A percentile compares a stretch with the other conserved stretches of the same genome.
These are phyloP conservation scores for Verticillium longisporum DNA, from an alignment of 2,329 filamentous ascomycete genomes.

Conservation along the genomic window DNA sequence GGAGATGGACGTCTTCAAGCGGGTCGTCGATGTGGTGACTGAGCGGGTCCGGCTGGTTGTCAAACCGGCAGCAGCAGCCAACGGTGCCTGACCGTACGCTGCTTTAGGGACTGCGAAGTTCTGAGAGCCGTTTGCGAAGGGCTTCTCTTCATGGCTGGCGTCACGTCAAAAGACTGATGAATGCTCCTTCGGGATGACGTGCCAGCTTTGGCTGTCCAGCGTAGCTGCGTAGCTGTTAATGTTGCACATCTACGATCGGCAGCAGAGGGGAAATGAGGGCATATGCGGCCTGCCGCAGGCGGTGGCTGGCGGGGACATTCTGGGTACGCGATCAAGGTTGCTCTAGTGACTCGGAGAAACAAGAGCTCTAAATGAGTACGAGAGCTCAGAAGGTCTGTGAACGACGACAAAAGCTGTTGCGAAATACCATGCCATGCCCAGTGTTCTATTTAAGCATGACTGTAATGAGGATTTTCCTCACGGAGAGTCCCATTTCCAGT, in stretches of 20 bases:
- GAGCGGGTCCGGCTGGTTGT: slow-evolving; percentile 37
- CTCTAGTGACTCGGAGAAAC: neutral
- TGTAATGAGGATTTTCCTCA: neutral
- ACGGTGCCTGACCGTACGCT: neutral
- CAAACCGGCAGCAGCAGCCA: neutral
- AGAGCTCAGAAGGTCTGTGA: neutral
- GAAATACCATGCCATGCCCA: neutral
- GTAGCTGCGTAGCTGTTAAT: neutral
- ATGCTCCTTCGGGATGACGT: no score
- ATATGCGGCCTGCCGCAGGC: neutral
- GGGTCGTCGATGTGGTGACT: slow-evolving; percentile 64
- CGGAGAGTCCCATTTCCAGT: neutral
- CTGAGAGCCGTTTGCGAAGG: neutral
- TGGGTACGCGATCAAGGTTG: no score
- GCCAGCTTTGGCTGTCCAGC: no score
- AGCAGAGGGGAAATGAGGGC: neutral
- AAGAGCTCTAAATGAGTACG: neutral
- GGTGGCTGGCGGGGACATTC: no score
- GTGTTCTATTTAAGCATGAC: neutral
- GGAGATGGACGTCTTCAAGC: slow-evolving; percentile 83
- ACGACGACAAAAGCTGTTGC: neutral
- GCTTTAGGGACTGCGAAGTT: neutral
- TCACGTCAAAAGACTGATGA: no score
- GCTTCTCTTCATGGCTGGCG: no score
- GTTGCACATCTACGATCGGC: neutral